These are phyloP conservation scores for Stephanodiscus triporus DNA, from an alignment of 108 stramenopile species.

Conservation along the genomic window DNA sequence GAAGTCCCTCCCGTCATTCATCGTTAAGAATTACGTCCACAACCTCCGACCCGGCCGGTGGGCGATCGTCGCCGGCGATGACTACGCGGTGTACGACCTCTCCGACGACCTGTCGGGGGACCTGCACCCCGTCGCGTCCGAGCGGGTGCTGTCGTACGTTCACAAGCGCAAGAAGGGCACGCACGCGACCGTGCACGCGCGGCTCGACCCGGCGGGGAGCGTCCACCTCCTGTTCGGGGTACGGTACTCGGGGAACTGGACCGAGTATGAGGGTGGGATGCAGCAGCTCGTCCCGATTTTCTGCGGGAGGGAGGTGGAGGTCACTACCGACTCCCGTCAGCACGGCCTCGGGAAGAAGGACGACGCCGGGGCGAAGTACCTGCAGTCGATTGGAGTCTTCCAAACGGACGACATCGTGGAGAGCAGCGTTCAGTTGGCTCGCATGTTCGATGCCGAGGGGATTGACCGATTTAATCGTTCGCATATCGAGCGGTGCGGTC, in stretches of 20 bases:
- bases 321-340: slow-evolving; percentile 7
- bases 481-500: background rate
- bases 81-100: slow-evolving; percentile 31
- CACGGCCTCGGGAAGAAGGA: slow-evolving; percentile 12
- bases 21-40: slow-evolving; percentile 65
- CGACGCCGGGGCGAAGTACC: slow-evolving; percentile 8
- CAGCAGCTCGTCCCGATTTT: slow-evolving; percentile 24
- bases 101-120: slow-evolving; percentile 35
- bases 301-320: slow-evolving; percentile 32
- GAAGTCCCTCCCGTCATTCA: slow-evolving; percentile 37
- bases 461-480: background rate
- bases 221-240: slow-evolving; percentile 50
- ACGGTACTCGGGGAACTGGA: slow-evolving; percentile 42
- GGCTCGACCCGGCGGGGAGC: slow-evolving; percentile 44
- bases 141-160: slow-evolving; percentile 22
- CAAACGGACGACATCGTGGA: slow-evolving; percentile 10
- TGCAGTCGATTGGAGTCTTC: slow-evolving; percentile 25
- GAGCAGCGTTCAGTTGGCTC: background rate
- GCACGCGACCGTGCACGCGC: slow-evolving; percentile 31
- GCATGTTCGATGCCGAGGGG: background rate
- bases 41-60: slow-evolving; percentile 32
- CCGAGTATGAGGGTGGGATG: slow-evolving; percentile 34
- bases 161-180: slow-evolving; percentile 21
- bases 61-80: slow-evolving; percentile 23
- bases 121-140: slow-evolving; percentile 22